Percentiles rank a stretch among this genome's conserved stretches.
Conservation (phyloP, 2,329 filamentous ascomycete genomes). For the Aspergillus latus region DNA sequence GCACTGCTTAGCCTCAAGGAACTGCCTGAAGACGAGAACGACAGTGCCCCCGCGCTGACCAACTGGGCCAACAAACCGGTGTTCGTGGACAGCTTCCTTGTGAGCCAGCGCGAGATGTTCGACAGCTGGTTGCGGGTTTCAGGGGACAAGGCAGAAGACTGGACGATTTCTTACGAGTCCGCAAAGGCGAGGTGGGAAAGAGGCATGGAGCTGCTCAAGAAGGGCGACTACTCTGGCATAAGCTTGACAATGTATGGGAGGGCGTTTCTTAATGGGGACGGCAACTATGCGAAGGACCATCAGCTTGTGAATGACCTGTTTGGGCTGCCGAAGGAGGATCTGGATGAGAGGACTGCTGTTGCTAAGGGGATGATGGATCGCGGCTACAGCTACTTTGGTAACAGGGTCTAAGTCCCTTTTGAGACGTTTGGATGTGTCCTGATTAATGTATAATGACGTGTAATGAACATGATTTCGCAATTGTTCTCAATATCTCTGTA, state of each 20-base stretch:
- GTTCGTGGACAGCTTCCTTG: slow-evolving; percentile 56
- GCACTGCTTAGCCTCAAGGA: slow-evolving; percentile 49
- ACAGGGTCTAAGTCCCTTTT: background rate
- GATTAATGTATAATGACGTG: too few relatives aligned
- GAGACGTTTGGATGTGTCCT: too few relatives aligned
- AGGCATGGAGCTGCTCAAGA: slow-evolving; percentile 47
- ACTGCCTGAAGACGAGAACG: slow-evolving; percentile 41
- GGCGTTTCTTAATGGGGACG: slow-evolving; percentile 49
- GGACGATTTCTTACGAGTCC: slow-evolving; percentile 55
- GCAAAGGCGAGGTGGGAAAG: slow-evolving; percentile 50
- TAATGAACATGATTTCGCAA: too few relatives aligned
- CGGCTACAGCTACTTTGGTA: background rate
- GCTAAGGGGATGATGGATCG: background rate
- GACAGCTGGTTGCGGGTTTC: slow-evolving; percentile 59
- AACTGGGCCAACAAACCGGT: slow-evolving; percentile 52
- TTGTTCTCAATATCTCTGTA: too few relatives aligned
- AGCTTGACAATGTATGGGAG: slow-evolving; percentile 55
- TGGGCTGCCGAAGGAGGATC: slow-evolving; percentile 57
- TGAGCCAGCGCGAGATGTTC: slow-evolving; percentile 66
- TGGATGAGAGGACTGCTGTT: slow-evolving; percentile 48
- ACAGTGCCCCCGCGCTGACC: slow-evolving; percentile 41
- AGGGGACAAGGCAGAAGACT: slow-evolving; percentile 58
- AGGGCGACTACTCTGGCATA: slow-evolving; percentile 48
- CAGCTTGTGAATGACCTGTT: slow-evolving; percentile 51
- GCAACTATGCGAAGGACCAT: slow-evolving; percentile 46